Base-by-base conservation (phyloP, 2,329 filamentous ascomycete genomes). In the Fusarium gaditjirri region DNA sequence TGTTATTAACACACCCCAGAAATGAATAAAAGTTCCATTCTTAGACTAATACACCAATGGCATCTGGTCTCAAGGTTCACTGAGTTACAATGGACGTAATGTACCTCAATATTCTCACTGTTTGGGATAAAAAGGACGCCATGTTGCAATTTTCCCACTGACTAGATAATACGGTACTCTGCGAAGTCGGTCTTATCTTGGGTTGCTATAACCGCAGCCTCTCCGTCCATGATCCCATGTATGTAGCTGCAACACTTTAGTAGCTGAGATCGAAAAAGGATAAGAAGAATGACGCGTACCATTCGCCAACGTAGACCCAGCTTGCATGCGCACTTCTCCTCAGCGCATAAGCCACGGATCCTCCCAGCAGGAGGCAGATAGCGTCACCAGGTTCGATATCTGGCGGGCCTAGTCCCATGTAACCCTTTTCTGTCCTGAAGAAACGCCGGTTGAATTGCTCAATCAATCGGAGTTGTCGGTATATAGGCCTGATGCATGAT, bases 231-330 rank as follows among this genome's bases (percentile, higher is more conserved):
- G 11, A 42, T 60, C 1, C 56, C 56, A 9, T 60, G 56, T 14
- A 55, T 5, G 14, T 60, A 60, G 29, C 56, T 54, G 16, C 13
- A 27, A 10, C 9, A 35, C 12, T 12, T 54, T 35, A 41, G 19
- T 19, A 19, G 10, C 6, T 4, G 2, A 33, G 12, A n/a, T 7
- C 9, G 6, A 10, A 19, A 27, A 6, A 1, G 19, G 5, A 35
- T 8, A 29, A 29, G 9, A 17, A 27, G 12, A 1, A 13, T 29
- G 11, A 5, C 13, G 43, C 35, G 12, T 47, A 65, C 61, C 61
- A 59, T 67, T 65, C 64, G 11, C 64, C 64, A 14, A 67, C 11
- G 12, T 67, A 67, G 3, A 7, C 12, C 61, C 63, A 65, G 4
- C 17, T 59, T 9, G n/a, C 7, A 8, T 35, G 21, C 12, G n/a